A percentile compares a stretch with the other conserved stretches of the same genome.
Conservation (phyloP, 1,284 basidiomycete genomes). For the Inonotus hispidus region DNA sequence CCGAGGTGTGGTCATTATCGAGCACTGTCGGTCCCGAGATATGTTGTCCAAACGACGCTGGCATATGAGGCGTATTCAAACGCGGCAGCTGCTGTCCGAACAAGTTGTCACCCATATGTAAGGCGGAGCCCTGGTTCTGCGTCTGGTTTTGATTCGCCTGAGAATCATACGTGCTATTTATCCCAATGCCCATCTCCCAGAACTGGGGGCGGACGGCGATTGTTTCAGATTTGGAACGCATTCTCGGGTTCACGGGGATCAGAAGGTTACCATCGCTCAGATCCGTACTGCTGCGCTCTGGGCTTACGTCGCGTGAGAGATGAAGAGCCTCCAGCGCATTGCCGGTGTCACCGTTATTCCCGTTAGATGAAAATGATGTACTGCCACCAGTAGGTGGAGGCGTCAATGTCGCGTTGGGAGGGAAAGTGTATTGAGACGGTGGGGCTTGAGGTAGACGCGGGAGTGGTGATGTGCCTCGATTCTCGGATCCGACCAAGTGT, state of each 20-base stretch:
- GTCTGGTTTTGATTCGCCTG: slow-evolving; percentile 25
- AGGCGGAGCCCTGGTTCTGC: slow-evolving; percentile 14
- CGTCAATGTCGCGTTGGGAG: slow-evolving; percentile 15
- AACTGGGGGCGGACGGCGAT: slow-evolving; percentile 44
- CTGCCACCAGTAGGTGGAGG: slow-evolving; percentile 14
- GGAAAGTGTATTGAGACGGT: slow-evolving; percentile 16
- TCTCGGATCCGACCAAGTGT: not conserved
- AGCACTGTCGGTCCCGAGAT: not conserved
- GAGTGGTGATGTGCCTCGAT: slow-evolving; percentile 1
- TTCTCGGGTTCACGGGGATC: slow-evolving; percentile 34
- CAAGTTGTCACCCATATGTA: not conserved
- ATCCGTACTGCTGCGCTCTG: slow-evolving; percentile 5
- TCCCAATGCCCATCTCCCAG: slow-evolving; percentile 40
- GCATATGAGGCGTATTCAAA: slow-evolving; percentile 2
- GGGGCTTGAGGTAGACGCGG: slow-evolving; percentile 14
- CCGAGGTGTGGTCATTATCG: not conserved
- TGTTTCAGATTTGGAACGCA: slow-evolving; percentile 58
- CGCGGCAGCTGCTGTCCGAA: slow-evolving; percentile 3
- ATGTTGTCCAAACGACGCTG: slow-evolving; percentile 10
- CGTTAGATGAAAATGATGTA: not conserved
- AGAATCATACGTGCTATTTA: slow-evolving; percentile 26
- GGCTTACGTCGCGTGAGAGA: slow-evolving; percentile 5
- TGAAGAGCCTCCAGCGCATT: slow-evolving; percentile 11
- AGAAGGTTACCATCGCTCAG: slow-evolving; percentile 22
- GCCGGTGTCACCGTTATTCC: not conserved